phyloP scores from a whole-genome alignment of 371 early-diverging fungal genomes.

The Mucor racemosus region DNA sequence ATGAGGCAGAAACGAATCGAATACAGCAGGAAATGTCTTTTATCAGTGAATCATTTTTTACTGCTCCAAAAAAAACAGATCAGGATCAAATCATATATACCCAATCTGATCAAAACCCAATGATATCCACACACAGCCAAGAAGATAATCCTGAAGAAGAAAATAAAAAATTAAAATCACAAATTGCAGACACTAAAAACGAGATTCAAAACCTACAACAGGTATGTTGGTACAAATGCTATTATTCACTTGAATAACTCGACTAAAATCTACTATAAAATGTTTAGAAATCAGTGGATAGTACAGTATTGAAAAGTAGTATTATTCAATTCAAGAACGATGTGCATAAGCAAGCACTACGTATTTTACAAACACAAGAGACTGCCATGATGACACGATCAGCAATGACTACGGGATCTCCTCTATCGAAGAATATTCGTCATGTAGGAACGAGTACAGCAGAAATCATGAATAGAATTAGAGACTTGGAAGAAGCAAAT shows the following conservation, averaged over 20 bases:
- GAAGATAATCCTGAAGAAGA: constrained; percentile 45
- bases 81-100: background rate
- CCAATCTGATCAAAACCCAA: background rate
- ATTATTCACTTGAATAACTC: background rate
- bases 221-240: constrained; percentile 31
- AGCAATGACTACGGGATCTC: constrained; percentile 17
- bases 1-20: constrained; percentile 19
- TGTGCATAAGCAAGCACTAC: constrained; percentile 71
- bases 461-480: constrained; percentile 38
- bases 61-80: constrained; percentile 13
- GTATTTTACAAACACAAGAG: constrained; percentile 51
- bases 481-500: constrained; percentile 66
- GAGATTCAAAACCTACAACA: constrained; percentile 72
- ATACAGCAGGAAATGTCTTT: constrained; percentile 26
- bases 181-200: constrained; percentile 63
- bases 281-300: constrained; percentile 69
- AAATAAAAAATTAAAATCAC: constrained; percentile 70
- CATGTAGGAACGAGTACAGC: constrained; percentile 19
- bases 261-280: background rate
- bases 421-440: background rate
- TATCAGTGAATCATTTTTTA: constrained; percentile 64
- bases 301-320: constrained; percentile 74
- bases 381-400: constrained; percentile 30
- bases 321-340: constrained; percentile 81
- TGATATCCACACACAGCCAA: background rate